Conservation (phyloP, 768 basidiomycete genomes). For the Mycena polygramma region DNA sequence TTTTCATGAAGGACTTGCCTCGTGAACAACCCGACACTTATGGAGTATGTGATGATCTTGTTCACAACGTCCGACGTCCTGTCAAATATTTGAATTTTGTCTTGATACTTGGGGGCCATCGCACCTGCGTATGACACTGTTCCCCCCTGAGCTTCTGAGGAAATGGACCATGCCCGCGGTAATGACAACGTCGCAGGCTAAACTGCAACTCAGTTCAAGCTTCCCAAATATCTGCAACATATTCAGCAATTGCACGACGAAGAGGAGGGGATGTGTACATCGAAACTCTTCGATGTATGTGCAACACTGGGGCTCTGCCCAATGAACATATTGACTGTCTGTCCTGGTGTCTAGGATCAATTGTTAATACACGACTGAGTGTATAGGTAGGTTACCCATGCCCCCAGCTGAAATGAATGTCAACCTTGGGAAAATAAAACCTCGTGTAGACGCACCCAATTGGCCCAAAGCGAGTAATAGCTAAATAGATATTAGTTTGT, state of each 20-base stretch:
- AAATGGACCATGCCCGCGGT: constrained; percentile 7
- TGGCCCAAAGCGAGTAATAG: background rate
- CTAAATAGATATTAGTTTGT: background rate
- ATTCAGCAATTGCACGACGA: background rate
- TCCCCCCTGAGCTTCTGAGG: background rate
- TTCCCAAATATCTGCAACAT: background rate
- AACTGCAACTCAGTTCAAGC: constrained; percentile 8
- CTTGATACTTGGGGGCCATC: background rate
- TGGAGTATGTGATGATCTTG: constrained; percentile 11
- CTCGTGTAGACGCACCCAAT: background rate
- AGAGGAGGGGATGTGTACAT: background rate
- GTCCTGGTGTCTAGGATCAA: background rate
- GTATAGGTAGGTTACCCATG: background rate
- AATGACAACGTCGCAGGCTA: constrained; percentile 7
- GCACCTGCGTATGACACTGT: background rate
- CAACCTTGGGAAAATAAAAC: background rate
- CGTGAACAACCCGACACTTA: constrained; percentile 13
- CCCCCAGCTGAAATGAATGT: background rate
- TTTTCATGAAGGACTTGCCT: no score
- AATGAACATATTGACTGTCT: background rate
- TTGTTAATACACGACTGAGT: background rate
- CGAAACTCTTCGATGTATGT: background rate
- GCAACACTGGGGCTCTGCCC: background rate
- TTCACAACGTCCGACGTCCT: constrained; percentile 8
- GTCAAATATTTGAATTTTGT: background rate